Evolutionary conservation across 1,284 basidiomycete genomes (phyloP).

Genomic region (Polyporus tsugae): DNA sequence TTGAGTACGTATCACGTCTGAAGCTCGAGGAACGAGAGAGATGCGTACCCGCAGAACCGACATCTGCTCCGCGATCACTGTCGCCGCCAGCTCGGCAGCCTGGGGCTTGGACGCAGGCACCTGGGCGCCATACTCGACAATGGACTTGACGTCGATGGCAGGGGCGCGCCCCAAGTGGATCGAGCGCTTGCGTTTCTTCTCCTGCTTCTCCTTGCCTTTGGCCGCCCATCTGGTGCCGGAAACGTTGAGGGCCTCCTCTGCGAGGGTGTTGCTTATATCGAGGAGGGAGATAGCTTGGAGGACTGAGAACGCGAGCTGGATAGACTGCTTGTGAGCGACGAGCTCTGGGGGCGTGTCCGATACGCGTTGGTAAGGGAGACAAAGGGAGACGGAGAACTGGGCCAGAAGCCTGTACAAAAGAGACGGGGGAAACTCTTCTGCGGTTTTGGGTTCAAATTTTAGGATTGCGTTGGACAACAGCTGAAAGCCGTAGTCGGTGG

Average conservation of each 20-base stretch:
- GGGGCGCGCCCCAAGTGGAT: conserved; percentile 18
- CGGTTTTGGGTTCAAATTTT: neutral
- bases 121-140: conserved; percentile 36
- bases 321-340: conserved; percentile 14
- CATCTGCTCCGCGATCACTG: conserved; percentile 29
- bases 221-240: neutral
- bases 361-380: conserved; percentile 14
- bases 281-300: conserved; percentile 21
- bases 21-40: neutral
- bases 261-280: conserved; percentile 5
- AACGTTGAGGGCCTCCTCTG: conserved; percentile 12
- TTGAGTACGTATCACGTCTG: neutral
- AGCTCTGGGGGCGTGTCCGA: conserved; percentile 13
- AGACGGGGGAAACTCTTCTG: conserved; percentile 17
- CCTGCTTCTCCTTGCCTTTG: neutral
- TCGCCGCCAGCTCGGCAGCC: conserved; percentile 32
- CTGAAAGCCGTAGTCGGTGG: neutral
- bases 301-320: conserved; percentile 23
- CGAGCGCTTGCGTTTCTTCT: conserved; percentile 10
- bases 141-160: conserved; percentile 37
- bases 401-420: conserved; percentile 46
- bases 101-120: conserved; percentile 27
- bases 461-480: neutral
- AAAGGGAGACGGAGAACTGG: conserved; percentile 17
- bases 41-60: neutral